These are phyloP conservation scores for Metschnikowia reukaufii DNA, from an alignment of 805 yeast genomes.

Conservation along the genomic window DNA sequence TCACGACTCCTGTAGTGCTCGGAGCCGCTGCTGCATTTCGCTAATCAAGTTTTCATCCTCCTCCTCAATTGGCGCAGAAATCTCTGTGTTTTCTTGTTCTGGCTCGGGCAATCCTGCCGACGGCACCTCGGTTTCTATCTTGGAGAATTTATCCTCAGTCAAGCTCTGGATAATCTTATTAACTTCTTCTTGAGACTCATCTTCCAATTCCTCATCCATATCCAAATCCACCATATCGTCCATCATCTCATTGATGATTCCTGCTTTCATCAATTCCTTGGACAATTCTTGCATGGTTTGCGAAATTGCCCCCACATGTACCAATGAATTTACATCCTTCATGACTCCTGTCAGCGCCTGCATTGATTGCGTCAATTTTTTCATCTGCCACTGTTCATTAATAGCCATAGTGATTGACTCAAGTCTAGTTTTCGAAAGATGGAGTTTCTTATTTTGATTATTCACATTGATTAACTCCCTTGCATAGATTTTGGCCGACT, in stretches of 20 bases:
- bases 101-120: slow-evolving; percentile 23
- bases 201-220: slow-evolving; percentile 56
- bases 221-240: slow-evolving; percentile 82
- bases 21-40: slow-evolving; percentile 86
- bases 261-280: slow-evolving; percentile 81
- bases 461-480: slow-evolving; percentile 72
- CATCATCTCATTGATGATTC: slow-evolving; percentile 92
- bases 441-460: slow-evolving; percentile 71
- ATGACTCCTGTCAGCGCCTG: slow-evolving; percentile 74
- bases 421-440: slow-evolving; percentile 79
- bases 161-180: slow-evolving; percentile 52
- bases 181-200: slow-evolving; percentile 66
- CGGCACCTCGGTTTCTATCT: slow-evolving; percentile 37
- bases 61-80: slow-evolving; percentile 27
- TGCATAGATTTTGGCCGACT: slow-evolving; percentile 77
- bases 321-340: slow-evolving; percentile 82
- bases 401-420: slow-evolving; percentile 86
- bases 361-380: slow-evolving; percentile 79
- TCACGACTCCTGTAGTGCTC: slow-evolving; percentile 62
- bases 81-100: slow-evolving; percentile 20
- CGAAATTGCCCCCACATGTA: slow-evolving; percentile 74
- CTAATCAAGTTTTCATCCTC: slow-evolving; percentile 74
- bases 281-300: slow-evolving; percentile 84
- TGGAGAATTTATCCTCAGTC: slow-evolving; percentile 41
- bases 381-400: slow-evolving; percentile 86